Evolutionary conservation across 2,329 filamentous ascomycete species (phyloP), one percentile per base, ranked within the genome.

Genomic region (Fusarium sp.): DNA sequence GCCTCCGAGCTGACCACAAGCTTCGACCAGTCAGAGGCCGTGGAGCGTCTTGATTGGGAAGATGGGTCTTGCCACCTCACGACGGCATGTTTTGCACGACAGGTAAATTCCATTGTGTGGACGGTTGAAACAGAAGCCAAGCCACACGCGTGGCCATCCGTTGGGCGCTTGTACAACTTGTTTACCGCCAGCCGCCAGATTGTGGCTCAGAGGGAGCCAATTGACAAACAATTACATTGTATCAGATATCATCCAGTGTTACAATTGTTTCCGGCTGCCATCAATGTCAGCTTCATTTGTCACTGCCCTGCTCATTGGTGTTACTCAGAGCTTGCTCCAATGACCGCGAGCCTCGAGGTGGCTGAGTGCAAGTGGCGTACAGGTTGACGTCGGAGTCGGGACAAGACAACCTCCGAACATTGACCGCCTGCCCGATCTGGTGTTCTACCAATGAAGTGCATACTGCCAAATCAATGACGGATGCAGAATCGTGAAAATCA

Each of bases 401-500:
- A 53, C 56, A 75, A 67, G 53, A 40, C 56, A 17, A 10, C 8
- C 14, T 61, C 74, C 74, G 74, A 27, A 17, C 1, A 9, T 27
- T 62, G 65, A 79, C 77, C 77, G 77, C 77, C 63, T 79, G 74
- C 77, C 70, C 5, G 2, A 67, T 73, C 36, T 1, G 53, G 38
- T 27, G 20, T 53, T 44, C 59, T 49, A 49, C 60, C 46, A 66
- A 70, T 58, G 22, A 63, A 69, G 62, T 62, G 63, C 64, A 74
- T 77, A 76, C 69, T 77, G 77, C 77, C 74, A 72, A 75, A 74
- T 79, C 77, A 74, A 79, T 79, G 77, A 79, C 76, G 75, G 77
- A 70, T 74, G 60, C 65, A 73, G 70, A 78, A 79, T 74, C 75
- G 66, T 65, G 75, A 73, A 77, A 78, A 68, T 66, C 73, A 76